phyloP scores from a whole-genome alignment of 1,284 basidiomycete species.

The Pascua guehoae region DNA sequence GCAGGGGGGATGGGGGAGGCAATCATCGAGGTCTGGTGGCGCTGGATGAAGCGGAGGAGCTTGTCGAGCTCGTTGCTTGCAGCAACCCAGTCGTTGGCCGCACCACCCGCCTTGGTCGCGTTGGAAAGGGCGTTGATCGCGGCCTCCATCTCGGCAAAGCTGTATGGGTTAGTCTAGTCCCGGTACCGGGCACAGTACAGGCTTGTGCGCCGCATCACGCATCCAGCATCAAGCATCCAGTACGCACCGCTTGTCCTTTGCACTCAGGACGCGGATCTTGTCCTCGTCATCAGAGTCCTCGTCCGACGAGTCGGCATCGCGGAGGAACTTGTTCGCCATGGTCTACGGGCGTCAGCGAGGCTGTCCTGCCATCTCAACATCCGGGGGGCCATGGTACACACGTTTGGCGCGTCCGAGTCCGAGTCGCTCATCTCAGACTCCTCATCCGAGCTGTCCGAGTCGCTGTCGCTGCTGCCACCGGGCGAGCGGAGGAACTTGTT shows the following conservation, averaged over 20 bases:
- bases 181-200: too few relatives aligned
- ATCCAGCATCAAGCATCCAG: not conserved
- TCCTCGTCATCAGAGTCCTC: conserved; percentile 48
- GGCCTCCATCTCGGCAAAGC: conserved; percentile 53
- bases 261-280: conserved; percentile 44
- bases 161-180: conserved; percentile 7
- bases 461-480: conserved; percentile 24
- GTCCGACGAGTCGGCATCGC: conserved; percentile 41
- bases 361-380: not conserved
- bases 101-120: conserved; percentile 63
- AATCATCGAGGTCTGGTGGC: conserved; percentile 63
- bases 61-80: conserved; percentile 96
- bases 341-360: not conserved
- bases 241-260: conserved; percentile 50
- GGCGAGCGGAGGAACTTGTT: conserved; percentile 39
- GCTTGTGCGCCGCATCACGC: not conserved
- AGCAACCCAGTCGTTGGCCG: conserved; percentile 82
- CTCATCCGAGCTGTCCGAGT: conserved; percentile 25
- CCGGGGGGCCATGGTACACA: not conserved
- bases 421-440: conserved; percentile 36
- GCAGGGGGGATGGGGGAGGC: conserved; percentile 57
- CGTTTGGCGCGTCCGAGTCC: conserved; percentile 28
- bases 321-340: conserved; percentile 45
- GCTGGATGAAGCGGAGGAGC: conserved; percentile 80
- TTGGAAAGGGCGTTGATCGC: conserved; percentile 90